Base-by-base conservation (phyloP, 1,284 basidiomycete species). In the Xerocomus cyaneibrunnescens region DNA sequence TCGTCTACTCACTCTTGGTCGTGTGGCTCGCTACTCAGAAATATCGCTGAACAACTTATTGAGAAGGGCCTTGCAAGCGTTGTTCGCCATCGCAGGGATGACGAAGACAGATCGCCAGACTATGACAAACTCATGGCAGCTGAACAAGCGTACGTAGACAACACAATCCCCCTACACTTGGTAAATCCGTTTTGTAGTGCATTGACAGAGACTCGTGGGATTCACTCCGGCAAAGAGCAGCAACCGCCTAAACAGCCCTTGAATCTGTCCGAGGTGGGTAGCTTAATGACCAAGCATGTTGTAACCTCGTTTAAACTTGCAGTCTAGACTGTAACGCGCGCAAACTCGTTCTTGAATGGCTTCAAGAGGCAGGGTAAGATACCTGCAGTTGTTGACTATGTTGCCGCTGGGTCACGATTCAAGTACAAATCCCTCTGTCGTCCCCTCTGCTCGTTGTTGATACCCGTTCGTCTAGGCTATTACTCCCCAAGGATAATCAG, bases 61-160 rank as follows among this genome's bases (percentile, higher is more conserved):
- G 94, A 97, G 67, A 93, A 93, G 64, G 96, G 96, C 43, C 76
- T 97, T 12, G 93, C 93, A 3, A 89, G 87, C 48, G 90, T 92
- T 9, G 84, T 98, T 39, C 85, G 95, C 44, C 96, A 99, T 72
- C 89, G 86, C 61, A 85, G 92, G 37, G 95, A 97, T 61, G 96
- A 98, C 66, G 96, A 98, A 71, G 92, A 96, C 61, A 84, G 94
- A 45, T 96, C 94, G 19, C 81, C 89, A 13, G 95, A 98, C 67
- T 94, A 92, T 60, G 96, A 99, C 74, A 92, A 93, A 70, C 77
- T 98, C 38, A 94, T 98, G 81, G 85, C 89, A 34, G 95, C 95
- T 14, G 96, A 99, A 74, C 93, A 89, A 78, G 75, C 73, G 90
- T 94, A 62, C 72, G 87, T 74, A 9, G 43, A 16, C 8, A 25